phyloP scores from a whole-genome alignment of 257 asterid species.

The Schizonepeta tenuifolia region DNA sequence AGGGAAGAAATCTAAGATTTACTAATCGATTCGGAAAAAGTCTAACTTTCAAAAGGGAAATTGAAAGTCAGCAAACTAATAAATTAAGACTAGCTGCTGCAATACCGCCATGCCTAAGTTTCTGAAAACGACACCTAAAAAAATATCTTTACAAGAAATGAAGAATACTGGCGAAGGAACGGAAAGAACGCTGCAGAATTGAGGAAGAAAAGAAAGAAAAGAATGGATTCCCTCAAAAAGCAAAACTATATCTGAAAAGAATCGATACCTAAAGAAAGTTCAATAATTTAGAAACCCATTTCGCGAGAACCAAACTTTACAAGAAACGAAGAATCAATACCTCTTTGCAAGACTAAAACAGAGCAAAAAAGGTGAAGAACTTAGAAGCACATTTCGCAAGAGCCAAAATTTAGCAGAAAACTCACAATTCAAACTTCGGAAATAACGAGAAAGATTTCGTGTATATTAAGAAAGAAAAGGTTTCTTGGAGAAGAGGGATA shows the following conservation, averaged over 20 bases:
- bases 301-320: neutral
- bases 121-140: conserved; percentile 27
- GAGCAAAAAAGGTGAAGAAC: neutral
- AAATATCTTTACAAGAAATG: neutral
- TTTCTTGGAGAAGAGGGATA: conserved; percentile 41
- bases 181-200: neutral
- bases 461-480: conserved; percentile 13
- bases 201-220: conserved; percentile 3
- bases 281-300: neutral
- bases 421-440: conserved; percentile 14
- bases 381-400: conserved; percentile 1
- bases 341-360: neutral
- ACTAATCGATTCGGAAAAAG: conserved; percentile 9
- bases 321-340: conserved; percentile 10
- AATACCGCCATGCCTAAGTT: conserved; percentile 12
- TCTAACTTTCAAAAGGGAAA: conserved; percentile 13
- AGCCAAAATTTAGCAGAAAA: neutral
- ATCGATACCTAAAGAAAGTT: neutral
- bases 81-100: conserved; percentile 21
- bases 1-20: conserved; percentile 1
- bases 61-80: conserved; percentile 1
- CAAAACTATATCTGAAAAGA: conserved; percentile 7
- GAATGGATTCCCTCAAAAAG: conserved; percentile 30
- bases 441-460: neutral
- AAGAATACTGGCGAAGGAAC: neutral